Base-by-base conservation (phyloP, 2,329 filamentous ascomycete species). In the Juglanconis oblonga region DNA sequence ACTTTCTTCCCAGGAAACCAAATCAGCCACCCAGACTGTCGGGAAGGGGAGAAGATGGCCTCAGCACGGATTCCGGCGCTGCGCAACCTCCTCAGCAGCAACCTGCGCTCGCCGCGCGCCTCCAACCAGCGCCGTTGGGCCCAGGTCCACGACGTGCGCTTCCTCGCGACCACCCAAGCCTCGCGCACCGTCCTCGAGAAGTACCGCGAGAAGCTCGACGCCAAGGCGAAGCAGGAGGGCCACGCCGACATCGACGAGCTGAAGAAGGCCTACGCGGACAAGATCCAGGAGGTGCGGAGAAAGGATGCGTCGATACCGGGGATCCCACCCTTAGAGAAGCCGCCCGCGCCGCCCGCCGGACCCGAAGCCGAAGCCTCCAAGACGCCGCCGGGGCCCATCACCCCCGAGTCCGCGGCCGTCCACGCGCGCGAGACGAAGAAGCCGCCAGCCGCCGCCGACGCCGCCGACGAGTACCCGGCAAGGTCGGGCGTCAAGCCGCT, bases 111-210 rank as follows among this genome's bases (percentile, higher is more conserved):
- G 10, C 66, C 71, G 33, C 72, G 71, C 63, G 68, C 69, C 57
- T 66, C 71, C 58, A 72, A 77, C 66, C 94, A 97, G 74, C 86
- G 88, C 58, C 87, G 93, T 72, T 96, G 91, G 89, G 94, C 94
- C 2, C 91, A 91, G 69, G 92, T 97, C 35, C 91, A 96, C 74
- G 91, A 97, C 74, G 87, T 96, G 52, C 91, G 93, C 65, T 96
- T 94, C 80, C 84, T 97, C 50, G 89, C 89, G 63, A 95, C 92
- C 14, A 90, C 92, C 63, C 85, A 85, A 60, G 79, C 85, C 59
- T 81, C 87, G 51, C 82, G 85, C 60, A 81, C 83, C 67, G 79
- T 97, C 44, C 72, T 91, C 65, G 92, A 96, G 65, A 96, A 91
- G 75, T 99, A 99, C 79, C 86, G 85, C 67, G 84, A 88, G 59